Conservation (phyloP, 805 yeast species). For the Maudiozyma bulderi region DNA sequence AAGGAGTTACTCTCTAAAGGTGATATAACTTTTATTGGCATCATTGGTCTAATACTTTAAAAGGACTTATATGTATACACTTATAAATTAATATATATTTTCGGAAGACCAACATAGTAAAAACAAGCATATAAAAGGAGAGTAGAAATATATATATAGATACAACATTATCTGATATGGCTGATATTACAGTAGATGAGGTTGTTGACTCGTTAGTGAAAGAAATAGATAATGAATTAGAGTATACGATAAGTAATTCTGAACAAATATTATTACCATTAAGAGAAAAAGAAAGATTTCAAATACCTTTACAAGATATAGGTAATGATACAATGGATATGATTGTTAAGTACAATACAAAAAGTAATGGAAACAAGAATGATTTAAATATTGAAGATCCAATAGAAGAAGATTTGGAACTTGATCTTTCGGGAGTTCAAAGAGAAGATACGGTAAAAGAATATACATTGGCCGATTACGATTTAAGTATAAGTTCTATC, state of each 20-base stretch:
- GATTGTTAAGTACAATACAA: constrained; percentile 22
- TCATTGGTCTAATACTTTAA: too few relatives aligned
- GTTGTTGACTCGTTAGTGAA: constrained; percentile 22
- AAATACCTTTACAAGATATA: constrained; percentile 21
- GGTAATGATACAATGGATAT: constrained; percentile 29
- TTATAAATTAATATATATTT: too few relatives aligned
- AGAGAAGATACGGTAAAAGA: background rate
- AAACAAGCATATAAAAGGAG: too few relatives aligned
- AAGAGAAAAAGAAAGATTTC: constrained; percentile 4
- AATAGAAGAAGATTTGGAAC: background rate
- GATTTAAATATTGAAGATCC: background rate
- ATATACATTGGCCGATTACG: constrained; percentile 3
- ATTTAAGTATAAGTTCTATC: constrained; percentile 1
- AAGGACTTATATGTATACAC: too few relatives aligned
- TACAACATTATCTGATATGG: background rate
- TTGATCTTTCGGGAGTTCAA: background rate
- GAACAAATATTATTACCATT: background rate
- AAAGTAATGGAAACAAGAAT: background rate
- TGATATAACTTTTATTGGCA: too few relatives aligned
- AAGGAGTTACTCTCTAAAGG: too few relatives aligned
- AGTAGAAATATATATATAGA: background rate
- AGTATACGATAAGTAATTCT: constrained; percentile 7
- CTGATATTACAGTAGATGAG: constrained; percentile 4
- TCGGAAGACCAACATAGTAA: too few relatives aligned
- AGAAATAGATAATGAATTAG: constrained; percentile 26